phyloP scores from a whole-genome alignment of 2,329 filamentous ascomycete genomes.

The Colletotrichum sojae region DNA sequence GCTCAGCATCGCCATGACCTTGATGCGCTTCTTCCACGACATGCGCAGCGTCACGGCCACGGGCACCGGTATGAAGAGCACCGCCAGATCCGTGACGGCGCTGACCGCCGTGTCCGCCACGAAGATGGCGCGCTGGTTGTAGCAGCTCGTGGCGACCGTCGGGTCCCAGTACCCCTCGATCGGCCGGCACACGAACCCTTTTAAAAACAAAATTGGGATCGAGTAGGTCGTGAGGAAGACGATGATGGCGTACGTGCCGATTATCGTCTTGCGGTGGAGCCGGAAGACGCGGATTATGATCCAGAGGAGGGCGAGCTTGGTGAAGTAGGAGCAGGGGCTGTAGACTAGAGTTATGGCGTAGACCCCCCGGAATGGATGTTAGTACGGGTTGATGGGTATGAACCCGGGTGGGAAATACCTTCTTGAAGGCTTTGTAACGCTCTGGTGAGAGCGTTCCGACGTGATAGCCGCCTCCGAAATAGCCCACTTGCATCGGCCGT shows the following conservation, averaged over 20 bases:
- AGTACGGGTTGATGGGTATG: neutral
- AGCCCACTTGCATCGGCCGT: neutral
- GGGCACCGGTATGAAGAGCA: conserved; percentile 48
- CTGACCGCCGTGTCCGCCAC: conserved; percentile 49
- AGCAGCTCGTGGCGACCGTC: conserved; percentile 47
- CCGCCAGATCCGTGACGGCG: conserved; percentile 48
- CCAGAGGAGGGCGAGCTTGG: conserved; percentile 54
- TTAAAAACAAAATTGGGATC: conserved; percentile 53
- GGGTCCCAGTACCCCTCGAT: conserved; percentile 56
- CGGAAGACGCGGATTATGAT: conserved; percentile 60
- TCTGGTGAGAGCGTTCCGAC: neutral
- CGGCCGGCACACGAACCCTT: conserved; percentile 49
- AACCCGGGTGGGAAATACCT: neutral
- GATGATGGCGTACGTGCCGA: conserved; percentile 56
- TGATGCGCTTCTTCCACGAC: conserved; percentile 48
- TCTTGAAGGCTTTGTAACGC: neutral
- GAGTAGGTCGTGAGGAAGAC: conserved; percentile 56
- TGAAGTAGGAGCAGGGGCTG: neutral
- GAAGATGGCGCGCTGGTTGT: conserved; percentile 52
- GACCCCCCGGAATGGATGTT: neutral
- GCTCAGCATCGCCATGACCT: conserved; percentile 46
- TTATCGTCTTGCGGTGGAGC: conserved; percentile 54
- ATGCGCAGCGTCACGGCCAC: conserved; percentile 51
- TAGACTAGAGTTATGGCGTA: neutral
- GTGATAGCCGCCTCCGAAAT: neutral